These are phyloP conservation scores for Catharanthus roseus DNA, from an alignment of 257 asterid genomes.

Conservation along the genomic window DNA sequence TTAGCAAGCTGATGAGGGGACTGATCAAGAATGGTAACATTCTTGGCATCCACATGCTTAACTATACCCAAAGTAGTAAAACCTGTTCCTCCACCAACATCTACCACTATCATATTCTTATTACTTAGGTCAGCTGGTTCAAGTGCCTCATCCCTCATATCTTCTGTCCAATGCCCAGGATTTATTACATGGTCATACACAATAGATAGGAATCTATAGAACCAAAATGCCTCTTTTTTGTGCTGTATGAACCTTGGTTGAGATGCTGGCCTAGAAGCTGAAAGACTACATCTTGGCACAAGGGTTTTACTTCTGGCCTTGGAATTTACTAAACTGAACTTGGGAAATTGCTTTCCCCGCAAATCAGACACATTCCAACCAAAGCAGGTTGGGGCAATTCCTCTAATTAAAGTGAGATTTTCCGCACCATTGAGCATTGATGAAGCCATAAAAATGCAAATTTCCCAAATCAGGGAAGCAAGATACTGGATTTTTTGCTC, in stretches of 20 bases:
- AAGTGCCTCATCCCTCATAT: conserved; percentile 94
- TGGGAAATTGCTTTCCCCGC: conserved; percentile 36
- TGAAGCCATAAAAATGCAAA: conserved; percentile 45
- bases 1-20: conserved; percentile 97
- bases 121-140: conserved; percentile 75
- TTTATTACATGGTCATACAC: conserved; percentile 89
- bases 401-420: conserved; percentile 34
- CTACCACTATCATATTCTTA: conserved; percentile 64
- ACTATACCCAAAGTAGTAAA: conserved; percentile 90
- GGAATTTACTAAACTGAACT: conserved; percentile 30
- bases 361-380: conserved; percentile 46
- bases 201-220: conserved; percentile 77
- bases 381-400: conserved; percentile 39
- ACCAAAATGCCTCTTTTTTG: conserved; percentile 96
- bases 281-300: conserved; percentile 58
- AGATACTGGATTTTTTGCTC: too few relatives aligned
- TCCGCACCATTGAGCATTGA: conserved; percentile 64
- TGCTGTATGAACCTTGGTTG: conserved; percentile 94
- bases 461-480: neutral
- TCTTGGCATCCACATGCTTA: conserved; percentile 81
- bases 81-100: conserved; percentile 97
- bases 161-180: conserved; percentile 99
- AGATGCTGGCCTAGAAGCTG: conserved; percentile 78
- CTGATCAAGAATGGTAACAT: conserved; percentile 96
- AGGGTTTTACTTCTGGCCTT: conserved; percentile 26